These are phyloP conservation scores for Coniochaeta prunicola DNA, from an alignment of 2,329 filamentous ascomycete genomes.

Conservation along the genomic window DNA sequence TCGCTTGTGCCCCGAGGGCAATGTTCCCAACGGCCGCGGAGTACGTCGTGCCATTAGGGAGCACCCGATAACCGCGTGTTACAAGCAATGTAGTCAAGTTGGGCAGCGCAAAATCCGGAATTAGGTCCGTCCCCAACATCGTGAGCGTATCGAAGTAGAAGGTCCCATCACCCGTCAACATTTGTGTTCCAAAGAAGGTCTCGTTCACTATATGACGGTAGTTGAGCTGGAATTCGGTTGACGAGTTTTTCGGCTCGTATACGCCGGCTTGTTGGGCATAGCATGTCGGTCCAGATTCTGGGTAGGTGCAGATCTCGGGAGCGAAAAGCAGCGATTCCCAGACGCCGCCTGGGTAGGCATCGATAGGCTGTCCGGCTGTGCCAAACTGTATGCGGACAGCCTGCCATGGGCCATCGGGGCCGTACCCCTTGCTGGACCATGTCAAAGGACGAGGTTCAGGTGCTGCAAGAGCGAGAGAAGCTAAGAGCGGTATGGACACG, in stretches of 20 bases:
- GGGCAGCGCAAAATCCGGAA: constrained; percentile 2
- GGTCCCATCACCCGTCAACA: background rate
- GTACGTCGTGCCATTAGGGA: constrained; percentile 5
- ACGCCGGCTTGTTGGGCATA: background rate
- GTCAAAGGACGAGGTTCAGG: background rate
- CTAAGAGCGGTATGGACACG: background rate
- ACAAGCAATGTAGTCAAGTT: background rate
- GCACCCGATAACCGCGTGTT: background rate
- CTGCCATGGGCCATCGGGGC: constrained; percentile 14
- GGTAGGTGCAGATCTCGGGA: background rate
- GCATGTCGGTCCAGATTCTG: background rate
- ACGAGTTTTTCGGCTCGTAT: background rate
- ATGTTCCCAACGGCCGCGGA: constrained; percentile 4
- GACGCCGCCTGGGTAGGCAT: constrained; percentile 4
- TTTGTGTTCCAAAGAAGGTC: background rate
- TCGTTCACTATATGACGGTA: background rate
- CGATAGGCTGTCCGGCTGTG: constrained; percentile 2
- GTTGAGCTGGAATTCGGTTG: background rate
- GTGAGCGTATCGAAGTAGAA: background rate
- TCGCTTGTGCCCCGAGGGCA: constrained; percentile 3
- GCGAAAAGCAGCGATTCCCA: background rate
- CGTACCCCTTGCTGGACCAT: background rate
- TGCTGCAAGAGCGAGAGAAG: background rate
- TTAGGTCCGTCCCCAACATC: background rate
- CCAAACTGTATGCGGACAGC: constrained; percentile 6